Percentiles rank a stretch among this genome's conserved stretches.
Evolutionary conservation across 2,329 filamentous ascomycete genomes (phyloP).

Genomic region (Trematosphaeria pertusa): DNA sequence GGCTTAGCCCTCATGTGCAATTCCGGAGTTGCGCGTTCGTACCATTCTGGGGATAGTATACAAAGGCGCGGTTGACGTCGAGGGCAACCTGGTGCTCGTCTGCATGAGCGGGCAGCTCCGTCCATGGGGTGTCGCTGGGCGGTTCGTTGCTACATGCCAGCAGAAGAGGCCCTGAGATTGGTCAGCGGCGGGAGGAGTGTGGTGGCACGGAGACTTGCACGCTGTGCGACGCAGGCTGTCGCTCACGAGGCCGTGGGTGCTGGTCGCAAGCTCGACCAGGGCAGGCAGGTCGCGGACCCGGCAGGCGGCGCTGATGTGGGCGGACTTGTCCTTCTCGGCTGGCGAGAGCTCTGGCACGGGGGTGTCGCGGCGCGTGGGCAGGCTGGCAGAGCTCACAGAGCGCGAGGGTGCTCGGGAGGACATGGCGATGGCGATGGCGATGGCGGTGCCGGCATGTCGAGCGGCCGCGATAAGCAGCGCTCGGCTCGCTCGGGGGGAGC

Average conservation of each 20-base stretch:
- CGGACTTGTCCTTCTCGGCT: conserved; percentile 35
- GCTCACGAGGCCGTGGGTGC: conserved; percentile 53
- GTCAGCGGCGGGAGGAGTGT: conserved; percentile 22
- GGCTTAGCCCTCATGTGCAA: no score
- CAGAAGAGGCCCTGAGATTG: conserved; percentile 67
- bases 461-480: no score
- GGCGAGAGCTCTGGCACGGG: conserved; percentile 22
- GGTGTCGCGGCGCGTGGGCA: conserved; percentile 25
- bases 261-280: conserved; percentile 53
- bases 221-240: conserved; percentile 71
- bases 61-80: conserved; percentile 95
- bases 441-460: conserved; percentile 30
- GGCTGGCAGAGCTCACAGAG: conserved; percentile 39
- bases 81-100: conserved; percentile 92
- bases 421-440: conserved; percentile 33
- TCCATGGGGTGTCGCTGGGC: conserved; percentile 58
- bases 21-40: no score
- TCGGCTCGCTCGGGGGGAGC: no score
- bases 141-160: conserved; percentile 45
- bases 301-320: conserved; percentile 52
- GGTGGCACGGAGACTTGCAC: conserved; percentile 65
- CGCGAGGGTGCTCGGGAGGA: conserved; percentile 34
- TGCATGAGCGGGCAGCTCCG: conserved; percentile 72
- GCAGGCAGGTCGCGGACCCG: conserved; percentile 46
- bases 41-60: conserved; percentile 87